Evolutionary conservation across 345 rosid genomes (phyloP).

Genomic region (Citrus medica): DNA sequence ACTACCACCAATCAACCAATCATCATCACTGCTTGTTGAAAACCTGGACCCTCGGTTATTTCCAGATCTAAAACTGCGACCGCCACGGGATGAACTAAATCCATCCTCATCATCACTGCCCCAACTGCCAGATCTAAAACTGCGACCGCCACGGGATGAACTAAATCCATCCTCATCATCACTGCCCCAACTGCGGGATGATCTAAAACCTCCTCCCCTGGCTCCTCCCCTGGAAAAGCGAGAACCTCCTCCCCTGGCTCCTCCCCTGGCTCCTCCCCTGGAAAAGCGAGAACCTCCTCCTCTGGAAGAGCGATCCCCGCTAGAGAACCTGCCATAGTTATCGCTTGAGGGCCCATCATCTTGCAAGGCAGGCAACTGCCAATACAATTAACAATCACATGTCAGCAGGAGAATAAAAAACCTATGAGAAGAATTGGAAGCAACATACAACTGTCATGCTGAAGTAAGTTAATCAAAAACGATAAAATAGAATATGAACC

Average conservation of each 20-base stretch:
- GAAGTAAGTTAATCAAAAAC: not conserved
- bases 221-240: slow-evolving; percentile 33
- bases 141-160: slow-evolving; percentile 48
- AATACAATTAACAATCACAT: not conserved
- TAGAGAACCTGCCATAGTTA: slow-evolving; percentile 76
- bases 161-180: slow-evolving; percentile 47
- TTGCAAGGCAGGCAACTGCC: slow-evolving; percentile 87
- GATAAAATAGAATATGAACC: slow-evolving; percentile 35
- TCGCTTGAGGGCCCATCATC: slow-evolving; percentile 88
- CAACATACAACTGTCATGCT: not conserved
- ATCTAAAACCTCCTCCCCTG: slow-evolving; percentile 43
- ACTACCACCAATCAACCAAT: slow-evolving; percentile 75
- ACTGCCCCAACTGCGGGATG: slow-evolving; percentile 59
- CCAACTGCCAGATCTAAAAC: slow-evolving; percentile 46
- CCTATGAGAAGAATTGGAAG: not conserved
- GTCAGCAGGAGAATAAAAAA: not conserved
- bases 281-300: slow-evolving; percentile 27
- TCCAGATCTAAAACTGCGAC: slow-evolving; percentile 41
- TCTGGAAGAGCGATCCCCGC: slow-evolving; percentile 62
- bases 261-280: slow-evolving; percentile 42
- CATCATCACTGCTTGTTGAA: slow-evolving; percentile 57
- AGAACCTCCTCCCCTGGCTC: slow-evolving; percentile 45
- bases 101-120: slow-evolving; percentile 53
- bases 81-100: slow-evolving; percentile 42
- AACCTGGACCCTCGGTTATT: slow-evolving; percentile 45